Evolutionary conservation across 768 basidiomycete genomes (phyloP), one percentile per base, ranked within the genome.

Genomic region (Lactarius deliciosus): DNA sequence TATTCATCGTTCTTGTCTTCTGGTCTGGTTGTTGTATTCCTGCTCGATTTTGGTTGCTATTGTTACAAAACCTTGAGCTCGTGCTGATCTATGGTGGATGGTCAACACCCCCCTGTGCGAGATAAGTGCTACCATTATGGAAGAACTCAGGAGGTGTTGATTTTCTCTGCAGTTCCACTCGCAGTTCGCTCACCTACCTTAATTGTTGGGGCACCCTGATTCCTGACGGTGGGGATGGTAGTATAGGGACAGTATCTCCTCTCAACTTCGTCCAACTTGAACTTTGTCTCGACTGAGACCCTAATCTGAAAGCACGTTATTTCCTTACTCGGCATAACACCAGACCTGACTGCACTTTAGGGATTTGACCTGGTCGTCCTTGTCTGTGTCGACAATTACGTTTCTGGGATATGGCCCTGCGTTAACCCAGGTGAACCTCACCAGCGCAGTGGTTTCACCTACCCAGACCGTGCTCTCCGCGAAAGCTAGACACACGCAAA

Each of bases 401-500:
- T 70, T 69, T 60, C 60, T 72, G 8, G 70, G 69, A 30, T 38
- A 40, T 32, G 30, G 55, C 43, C 58, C 30, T 47, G 1, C 28
- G n/a, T 28, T 41, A 16, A 22, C n/a, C 54, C 34, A n/a, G 28
- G 64, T 67, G 9, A 74, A 69, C 47, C 54, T 75, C 45, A 72
- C 68, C 4, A 55, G 65, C 60, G 64, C 68, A 1, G 64, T 71
- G 40, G 69, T 80, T 63, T 79, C 80, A 1, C 75, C 80, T 2
- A 79, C 80, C 0, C 73, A 73, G 13, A 75, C 76, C 54, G 72
- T 74, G 18, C 74, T 77, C 65, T 71, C 67, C 3, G 68, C 78
- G 56, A 66, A 68, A 55, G 77, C 78, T 15, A 79, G 78, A 18
- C 69, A 72, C n/a, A 76, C 80, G 63, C 72, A 77, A 40, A 58